Percentiles rank a stretch among this genome's conserved stretches.
Evolutionary conservation across 805 yeast species (phyloP).

Genomic region (Starmerella sirachaensis): DNA sequence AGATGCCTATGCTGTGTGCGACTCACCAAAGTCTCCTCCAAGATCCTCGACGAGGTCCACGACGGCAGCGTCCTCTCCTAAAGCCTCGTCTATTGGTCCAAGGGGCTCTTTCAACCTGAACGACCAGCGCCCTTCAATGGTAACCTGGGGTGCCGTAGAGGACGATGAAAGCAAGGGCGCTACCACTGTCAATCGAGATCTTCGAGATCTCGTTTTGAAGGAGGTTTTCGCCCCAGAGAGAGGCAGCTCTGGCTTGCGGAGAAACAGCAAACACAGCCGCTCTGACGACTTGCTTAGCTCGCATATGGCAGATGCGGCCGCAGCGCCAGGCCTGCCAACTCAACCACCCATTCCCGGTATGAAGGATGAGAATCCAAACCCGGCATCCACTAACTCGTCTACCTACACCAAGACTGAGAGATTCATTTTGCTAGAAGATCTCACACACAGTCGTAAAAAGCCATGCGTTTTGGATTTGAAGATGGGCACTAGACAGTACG

Average conservation of each 20-base stretch:
- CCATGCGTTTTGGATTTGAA: constrained; percentile 92
- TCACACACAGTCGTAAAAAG: constrained; percentile 65
- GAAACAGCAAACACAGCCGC: neutral
- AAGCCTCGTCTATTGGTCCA: constrained; percentile 17
- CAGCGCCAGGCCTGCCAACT: constrained; percentile 3
- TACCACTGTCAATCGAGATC: constrained; percentile 56
- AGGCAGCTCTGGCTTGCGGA: neutral
- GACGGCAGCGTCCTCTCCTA: too few relatives aligned
- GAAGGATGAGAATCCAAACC: neutral
- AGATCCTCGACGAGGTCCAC: too few relatives aligned
- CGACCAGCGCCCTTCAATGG: constrained; percentile 22
- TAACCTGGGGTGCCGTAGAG: constrained; percentile 14
- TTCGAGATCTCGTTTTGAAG: constrained; percentile 56
- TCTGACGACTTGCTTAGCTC: neutral
- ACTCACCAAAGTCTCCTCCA: too few relatives aligned
- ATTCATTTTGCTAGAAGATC: constrained; percentile 78
- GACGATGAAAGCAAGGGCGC: constrained; percentile 33
- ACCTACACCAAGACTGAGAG: constrained; percentile 50
- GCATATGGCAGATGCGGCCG: neutral
- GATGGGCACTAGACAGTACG: constrained; percentile 98
- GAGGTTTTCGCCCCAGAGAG: constrained; percentile 54
- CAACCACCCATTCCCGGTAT: neutral
- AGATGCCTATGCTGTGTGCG: neutral
- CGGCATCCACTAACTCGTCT: neutral
- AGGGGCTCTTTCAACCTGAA: constrained; percentile 20